Percentiles rank a stretch among this genome's conserved stretches.
Evolutionary conservation across 495 filamentous ascomycete species (phyloP).

Genomic region (Penicillium riverlandense): DNA sequence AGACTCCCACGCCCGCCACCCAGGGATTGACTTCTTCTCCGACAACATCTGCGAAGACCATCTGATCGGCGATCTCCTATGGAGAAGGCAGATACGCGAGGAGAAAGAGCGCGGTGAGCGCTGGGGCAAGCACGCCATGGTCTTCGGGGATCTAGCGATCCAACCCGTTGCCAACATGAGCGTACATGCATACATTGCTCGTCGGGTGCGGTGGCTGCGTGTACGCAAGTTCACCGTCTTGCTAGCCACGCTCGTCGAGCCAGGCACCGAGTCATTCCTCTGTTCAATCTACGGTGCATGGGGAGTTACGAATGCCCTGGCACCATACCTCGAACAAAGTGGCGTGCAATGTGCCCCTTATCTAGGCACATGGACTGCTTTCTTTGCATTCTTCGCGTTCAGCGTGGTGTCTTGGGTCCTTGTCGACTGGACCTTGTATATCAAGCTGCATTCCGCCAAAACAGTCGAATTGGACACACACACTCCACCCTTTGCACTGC

Average conservation of each 20-base stretch:
- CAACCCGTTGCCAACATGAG: constrained; percentile 83
- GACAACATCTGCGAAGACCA: constrained; percentile 98
- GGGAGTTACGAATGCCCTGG: constrained; percentile 62
- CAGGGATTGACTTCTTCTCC: constrained; percentile 86
- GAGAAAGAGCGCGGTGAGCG: constrained; percentile 32
- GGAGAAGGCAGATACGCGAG: constrained; percentile 50
- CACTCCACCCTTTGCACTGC: constrained; percentile 65
- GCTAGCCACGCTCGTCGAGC: constrained; percentile 86
- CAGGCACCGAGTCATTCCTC: constrained; percentile 82
- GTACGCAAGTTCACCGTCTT: constrained; percentile 92
- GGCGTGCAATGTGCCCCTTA: constrained; percentile 36
- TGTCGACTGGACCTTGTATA: constrained; percentile 67
- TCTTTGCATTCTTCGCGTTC: constrained; percentile 57
- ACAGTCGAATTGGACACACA: constrained; percentile 65
- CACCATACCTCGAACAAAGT: constrained; percentile 47
- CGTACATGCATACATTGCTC: constrained; percentile 69
- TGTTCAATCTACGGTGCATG: constrained; percentile 76
- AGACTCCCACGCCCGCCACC: constrained; percentile 28
- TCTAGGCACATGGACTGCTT: constrained; percentile 59
- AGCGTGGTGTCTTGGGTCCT: constrained; percentile 64
- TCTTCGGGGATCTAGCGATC: constrained; percentile 78
- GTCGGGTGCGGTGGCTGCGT: constrained; percentile 83
- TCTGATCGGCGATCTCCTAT: constrained; percentile 86
- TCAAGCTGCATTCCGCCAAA: constrained; percentile 60
- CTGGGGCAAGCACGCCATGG: constrained; percentile 72